These are phyloP conservation scores for Strobilomyces confusus DNA, from an alignment of 768 basidiomycete genomes.

Conservation along the genomic window DNA sequence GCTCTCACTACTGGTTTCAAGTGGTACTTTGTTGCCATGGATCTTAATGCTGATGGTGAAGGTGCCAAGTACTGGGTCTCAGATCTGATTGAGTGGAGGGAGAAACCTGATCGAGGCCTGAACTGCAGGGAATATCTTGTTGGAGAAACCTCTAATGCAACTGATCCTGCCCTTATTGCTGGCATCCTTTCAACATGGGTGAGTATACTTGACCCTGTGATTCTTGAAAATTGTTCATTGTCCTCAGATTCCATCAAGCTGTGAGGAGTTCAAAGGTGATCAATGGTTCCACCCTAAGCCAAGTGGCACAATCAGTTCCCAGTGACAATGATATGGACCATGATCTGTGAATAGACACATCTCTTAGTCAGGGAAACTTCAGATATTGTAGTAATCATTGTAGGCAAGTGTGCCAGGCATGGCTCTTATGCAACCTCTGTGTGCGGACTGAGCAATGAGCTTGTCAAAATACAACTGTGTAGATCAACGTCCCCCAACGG, in stretches of 20 bases:
- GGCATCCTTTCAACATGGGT: background rate
- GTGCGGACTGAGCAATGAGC: too few species aligned
- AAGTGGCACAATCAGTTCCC: too few species aligned
- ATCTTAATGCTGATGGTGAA: background rate
- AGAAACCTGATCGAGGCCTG: too few species aligned
- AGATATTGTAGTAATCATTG: too few species aligned
- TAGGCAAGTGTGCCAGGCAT: too few species aligned
- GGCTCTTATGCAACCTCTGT: too few species aligned
- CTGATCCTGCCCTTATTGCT: background rate
- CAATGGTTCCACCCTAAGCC: too few species aligned
- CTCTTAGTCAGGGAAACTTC: too few species aligned
- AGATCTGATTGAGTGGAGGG: background rate
- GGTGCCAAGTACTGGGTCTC: background rate
- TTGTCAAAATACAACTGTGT: background rate
- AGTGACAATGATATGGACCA: too few species aligned
- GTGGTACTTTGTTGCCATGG: background rate
- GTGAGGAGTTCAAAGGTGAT: background rate
- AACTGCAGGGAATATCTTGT: background rate
- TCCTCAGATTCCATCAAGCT: background rate
- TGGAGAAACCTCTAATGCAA: background rate
- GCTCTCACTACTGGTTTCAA: background rate
- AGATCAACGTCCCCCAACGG: background rate
- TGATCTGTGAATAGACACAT: too few species aligned
- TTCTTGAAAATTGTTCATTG: background rate
- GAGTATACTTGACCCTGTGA: background rate